These are phyloP conservation scores for Yamadazyma dendronema DNA, from an alignment of 1,139 yeast genomes.

Conservation along the genomic window DNA sequence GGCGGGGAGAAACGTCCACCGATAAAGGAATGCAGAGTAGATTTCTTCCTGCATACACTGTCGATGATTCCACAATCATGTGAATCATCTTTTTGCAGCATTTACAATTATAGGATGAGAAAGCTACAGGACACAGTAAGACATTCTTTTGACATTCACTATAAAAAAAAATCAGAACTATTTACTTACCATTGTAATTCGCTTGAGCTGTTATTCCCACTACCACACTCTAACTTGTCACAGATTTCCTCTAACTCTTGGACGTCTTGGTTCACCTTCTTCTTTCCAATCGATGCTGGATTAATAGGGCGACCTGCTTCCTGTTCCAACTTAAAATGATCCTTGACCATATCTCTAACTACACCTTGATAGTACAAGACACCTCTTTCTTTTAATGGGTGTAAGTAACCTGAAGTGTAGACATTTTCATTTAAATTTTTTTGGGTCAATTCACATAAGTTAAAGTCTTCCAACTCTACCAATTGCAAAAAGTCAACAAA, in stretches of 20 bases:
- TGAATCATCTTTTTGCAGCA: too few species aligned
- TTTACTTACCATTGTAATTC: constrained; percentile 7
- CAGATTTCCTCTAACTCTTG: constrained; percentile 52
- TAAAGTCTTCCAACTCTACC: constrained; percentile 60
- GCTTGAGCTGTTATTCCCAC: background rate
- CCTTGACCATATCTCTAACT: constrained; percentile 59
- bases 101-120: too few species aligned
- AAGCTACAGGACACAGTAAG: too few species aligned
- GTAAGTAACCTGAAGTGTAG: constrained; percentile 55
- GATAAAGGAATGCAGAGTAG: too few species aligned
- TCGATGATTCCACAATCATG: too few species aligned
- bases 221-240: constrained; percentile 8
- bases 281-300: constrained; percentile 49
- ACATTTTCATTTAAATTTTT: constrained; percentile 60
- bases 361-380: constrained; percentile 56
- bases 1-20: too few species aligned
- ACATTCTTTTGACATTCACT: too few species aligned
- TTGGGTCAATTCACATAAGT: constrained; percentile 57
- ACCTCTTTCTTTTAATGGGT: constrained; percentile 58
- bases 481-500: constrained; percentile 61
- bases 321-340: constrained; percentile 47
- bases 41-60: too few species aligned
- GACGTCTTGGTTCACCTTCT: constrained; percentile 38
- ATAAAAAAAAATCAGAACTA: too few species aligned
- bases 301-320: constrained; percentile 44